Evolutionary conservation across 208 protist genomes (phyloP), one percentile per base, ranked within the genome.

Genomic region (Crithidia expoeki): DNA sequence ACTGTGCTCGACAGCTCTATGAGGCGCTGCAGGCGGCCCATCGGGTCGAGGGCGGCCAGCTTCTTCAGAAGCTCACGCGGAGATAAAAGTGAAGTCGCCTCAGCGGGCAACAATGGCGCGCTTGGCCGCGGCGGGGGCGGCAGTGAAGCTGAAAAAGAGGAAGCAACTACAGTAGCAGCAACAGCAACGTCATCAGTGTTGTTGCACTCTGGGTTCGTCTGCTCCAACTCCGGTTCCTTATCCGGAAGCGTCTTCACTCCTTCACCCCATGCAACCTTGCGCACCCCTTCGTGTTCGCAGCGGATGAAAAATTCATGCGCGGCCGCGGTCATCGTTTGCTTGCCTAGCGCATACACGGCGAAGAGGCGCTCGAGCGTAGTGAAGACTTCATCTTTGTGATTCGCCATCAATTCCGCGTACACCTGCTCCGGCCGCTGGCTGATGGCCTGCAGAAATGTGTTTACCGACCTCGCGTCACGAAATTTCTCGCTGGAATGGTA

Each of bases 301-400:
- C 88, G 91, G 50, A 96, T 90, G 21, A 93, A 51, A 66, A 93
- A 96, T 65, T 96, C 88, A 64, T 94, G 91, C 17, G 78, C 83
- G 5, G 79, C 47, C 0, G 88, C 86, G 11, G 50, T 65, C 59
- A 91, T 79, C 1, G 75, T 38, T 6, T 59, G 55, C 27, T 80
- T 80, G n/a, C 73, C 72, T 28, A 81, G 50, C 12, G 83, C 80
- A 64, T 83, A 90, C 28, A 92, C 28, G 23, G 85, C 71, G 64
- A 86, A 84, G 66, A 96, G 74, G 21, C 79, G 73, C 64, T 93
- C 86, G 1, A 96, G 77, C 6, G 85, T 51, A 2, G 80, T 65
- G 21, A 81, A 68, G 0, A 93, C 79, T 44, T 89, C 76, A 3
- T 59, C 32, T 65, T 91, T 93, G 81, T 86, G 66, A 27, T 75